Evolutionary conservation across 352 stramenopile species (phyloP).

Genomic region (Chrysophaeum taylorii): DNA sequence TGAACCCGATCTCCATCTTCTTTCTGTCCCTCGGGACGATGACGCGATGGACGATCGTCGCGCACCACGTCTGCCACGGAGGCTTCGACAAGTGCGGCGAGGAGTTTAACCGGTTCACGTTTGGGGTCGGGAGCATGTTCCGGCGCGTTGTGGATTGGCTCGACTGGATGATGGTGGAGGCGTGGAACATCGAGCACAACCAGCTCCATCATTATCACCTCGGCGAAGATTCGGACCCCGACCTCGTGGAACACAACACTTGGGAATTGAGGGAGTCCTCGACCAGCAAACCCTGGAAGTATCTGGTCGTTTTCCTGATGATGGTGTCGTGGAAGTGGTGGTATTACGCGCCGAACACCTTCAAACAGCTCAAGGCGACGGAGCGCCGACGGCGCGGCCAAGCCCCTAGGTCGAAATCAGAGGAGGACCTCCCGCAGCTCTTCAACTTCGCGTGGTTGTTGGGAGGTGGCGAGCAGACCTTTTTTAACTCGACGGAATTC

Average conservation of each 20-base stretch:
- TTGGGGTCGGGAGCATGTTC: conserved; percentile 29
- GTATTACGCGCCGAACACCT: conserved; percentile 53
- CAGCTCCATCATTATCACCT: conserved; percentile 47
- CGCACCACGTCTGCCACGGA: conserved; percentile 47
- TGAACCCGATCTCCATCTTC: conserved; percentile 41
- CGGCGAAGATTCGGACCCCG: conserved; percentile 40
- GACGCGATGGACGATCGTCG: conserved; percentile 44
- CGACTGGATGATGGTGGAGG: conserved; percentile 54
- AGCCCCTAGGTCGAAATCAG: neutral
- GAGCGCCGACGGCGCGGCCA: neutral
- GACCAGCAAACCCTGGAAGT: conserved; percentile 36
- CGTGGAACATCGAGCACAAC: conserved; percentile 52
- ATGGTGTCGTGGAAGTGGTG: conserved; percentile 44
- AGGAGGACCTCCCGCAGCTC: neutral
- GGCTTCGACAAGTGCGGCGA: conserved; percentile 42
- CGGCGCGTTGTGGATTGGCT: conserved; percentile 40
- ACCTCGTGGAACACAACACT: conserved; percentile 45
- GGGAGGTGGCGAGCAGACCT: conserved; percentile 2
- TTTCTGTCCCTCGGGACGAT: conserved; percentile 27
- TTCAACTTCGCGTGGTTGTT: neutral
- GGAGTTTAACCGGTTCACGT: conserved; percentile 31
- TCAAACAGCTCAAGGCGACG: conserved; percentile 41
- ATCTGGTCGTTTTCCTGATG: conserved; percentile 27
- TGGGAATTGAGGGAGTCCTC: conserved; percentile 29
- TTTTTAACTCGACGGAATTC: conserved; percentile 35